Conservation (phyloP, 768 basidiomycete genomes). For the Boletus sp. region DNA sequence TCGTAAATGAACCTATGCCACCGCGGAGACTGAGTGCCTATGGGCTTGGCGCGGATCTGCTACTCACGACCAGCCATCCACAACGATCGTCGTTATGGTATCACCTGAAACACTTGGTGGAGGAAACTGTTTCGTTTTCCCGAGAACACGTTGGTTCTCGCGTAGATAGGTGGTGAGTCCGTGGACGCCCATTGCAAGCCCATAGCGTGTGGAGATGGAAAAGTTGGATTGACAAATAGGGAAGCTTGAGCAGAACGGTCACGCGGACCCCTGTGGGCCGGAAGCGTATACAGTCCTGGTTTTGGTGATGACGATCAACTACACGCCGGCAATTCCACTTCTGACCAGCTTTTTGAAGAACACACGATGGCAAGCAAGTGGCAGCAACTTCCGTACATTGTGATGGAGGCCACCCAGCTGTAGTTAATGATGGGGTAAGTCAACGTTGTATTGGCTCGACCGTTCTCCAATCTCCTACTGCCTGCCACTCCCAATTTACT, state of each 20-base stretch:
- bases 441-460: not conserved
- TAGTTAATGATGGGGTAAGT: not conserved
- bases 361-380: conserved; percentile 2
- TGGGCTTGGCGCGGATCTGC: not conserved
- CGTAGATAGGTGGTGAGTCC: conserved; percentile 52
- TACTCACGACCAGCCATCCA: conserved; percentile 89
- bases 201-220: conserved; percentile 2
- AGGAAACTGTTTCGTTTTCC: conserved; percentile 36
- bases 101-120: conserved; percentile 1
- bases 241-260: not conserved
- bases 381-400: not conserved
- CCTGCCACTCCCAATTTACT: not conserved
- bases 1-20: conserved; percentile 70
- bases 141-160: conserved; percentile 42
- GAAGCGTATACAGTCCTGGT: not conserved
- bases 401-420: conserved; percentile 6
- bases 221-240: conserved; percentile 3
- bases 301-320: not conserved
- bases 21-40: conserved; percentile 7
- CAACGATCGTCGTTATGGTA: conserved; percentile 50
- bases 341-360: conserved; percentile 1
- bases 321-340: not conserved
- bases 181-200: conserved; percentile 47
- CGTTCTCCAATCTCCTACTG: not conserved
- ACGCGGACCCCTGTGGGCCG: not conserved